Evolutionary conservation across 345 rosid genomes (phyloP).

Genomic region (Populus pruinosa): DNA sequence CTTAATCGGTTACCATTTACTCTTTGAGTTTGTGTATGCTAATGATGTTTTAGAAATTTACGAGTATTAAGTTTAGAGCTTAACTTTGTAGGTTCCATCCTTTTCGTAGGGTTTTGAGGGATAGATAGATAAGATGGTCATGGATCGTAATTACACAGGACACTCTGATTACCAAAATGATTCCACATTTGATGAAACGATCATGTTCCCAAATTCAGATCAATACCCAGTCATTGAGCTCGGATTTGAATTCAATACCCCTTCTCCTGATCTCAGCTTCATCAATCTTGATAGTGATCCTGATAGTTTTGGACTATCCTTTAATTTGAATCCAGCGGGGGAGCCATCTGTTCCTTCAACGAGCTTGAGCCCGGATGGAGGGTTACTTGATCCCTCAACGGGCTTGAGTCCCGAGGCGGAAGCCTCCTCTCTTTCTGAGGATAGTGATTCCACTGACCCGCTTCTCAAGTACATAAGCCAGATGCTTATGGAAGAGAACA

Average conservation of each 20-base stretch:
- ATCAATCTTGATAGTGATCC: background rate
- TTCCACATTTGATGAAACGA: conserved; percentile 8
- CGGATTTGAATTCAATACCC: conserved; percentile 2
- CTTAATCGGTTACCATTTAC: background rate
- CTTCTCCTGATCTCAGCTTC: conserved; percentile 15
- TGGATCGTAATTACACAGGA: conserved; percentile 15
- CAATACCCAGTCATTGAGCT: conserved; percentile 5
- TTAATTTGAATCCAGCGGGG: conserved; percentile 7
- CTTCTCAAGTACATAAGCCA: conserved; percentile 26
- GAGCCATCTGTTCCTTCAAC: conserved; percentile 5
- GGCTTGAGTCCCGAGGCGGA: conserved; percentile 33
- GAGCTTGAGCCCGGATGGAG: background rate
- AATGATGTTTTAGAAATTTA: background rate
- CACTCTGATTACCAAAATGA: background rate
- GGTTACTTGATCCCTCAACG: conserved; percentile 6
- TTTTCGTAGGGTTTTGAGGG: background rate
- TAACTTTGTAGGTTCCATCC: background rate
- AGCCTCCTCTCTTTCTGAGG: conserved; percentile 22
- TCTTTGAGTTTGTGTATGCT: background rate
- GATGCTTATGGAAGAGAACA: conserved; percentile 34
- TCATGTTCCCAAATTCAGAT: background rate
- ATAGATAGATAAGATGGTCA: background rate
- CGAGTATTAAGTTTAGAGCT: background rate
- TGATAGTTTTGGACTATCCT: background rate
- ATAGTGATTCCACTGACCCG: conserved; percentile 25